Conservation (phyloP, 352 stramenopile species). For the Phytopythium mirpurense region DNA sequence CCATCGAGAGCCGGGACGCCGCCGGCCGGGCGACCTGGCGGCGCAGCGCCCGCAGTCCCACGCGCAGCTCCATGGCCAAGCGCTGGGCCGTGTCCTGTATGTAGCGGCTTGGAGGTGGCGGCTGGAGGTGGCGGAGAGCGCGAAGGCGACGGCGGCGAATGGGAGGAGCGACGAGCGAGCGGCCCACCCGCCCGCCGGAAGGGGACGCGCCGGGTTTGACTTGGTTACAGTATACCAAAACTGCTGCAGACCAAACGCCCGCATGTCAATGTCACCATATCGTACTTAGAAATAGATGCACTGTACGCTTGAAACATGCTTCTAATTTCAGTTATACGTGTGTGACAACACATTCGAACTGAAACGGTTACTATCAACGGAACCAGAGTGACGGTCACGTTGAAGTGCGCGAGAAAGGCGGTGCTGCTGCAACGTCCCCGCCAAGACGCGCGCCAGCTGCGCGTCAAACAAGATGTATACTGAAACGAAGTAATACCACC, state of each 20-base stretch:
- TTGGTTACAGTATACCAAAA: background rate
- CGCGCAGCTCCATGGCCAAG: background rate
- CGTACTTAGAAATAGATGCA: background rate
- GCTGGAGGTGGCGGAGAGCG: too few species aligned
- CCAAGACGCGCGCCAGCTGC: background rate
- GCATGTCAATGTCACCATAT: conserved; percentile 2
- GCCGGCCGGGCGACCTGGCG: background rate
- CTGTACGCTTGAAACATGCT: too few species aligned
- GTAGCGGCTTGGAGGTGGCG: background rate
- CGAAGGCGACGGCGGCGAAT: background rate
- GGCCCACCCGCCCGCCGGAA: background rate
- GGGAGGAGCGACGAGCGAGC: too few species aligned
- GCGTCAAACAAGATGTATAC: too few species aligned
- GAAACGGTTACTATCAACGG: too few species aligned
- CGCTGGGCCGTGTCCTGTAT: background rate
- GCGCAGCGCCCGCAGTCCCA: conserved; percentile 4
- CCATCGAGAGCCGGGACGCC: background rate
- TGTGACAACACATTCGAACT: too few species aligned
- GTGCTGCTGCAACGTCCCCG: background rate
- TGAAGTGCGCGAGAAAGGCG: conserved; percentile 4
- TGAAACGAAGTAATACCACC: too few species aligned
- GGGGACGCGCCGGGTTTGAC: background rate
- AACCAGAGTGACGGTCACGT: conserved; percentile 4
- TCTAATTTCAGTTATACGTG: too few species aligned
- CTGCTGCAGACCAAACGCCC: background rate